Evolutionary conservation across 352 stramenopile species (phyloP).

Genomic region (Phytophthora capsici): DNA sequence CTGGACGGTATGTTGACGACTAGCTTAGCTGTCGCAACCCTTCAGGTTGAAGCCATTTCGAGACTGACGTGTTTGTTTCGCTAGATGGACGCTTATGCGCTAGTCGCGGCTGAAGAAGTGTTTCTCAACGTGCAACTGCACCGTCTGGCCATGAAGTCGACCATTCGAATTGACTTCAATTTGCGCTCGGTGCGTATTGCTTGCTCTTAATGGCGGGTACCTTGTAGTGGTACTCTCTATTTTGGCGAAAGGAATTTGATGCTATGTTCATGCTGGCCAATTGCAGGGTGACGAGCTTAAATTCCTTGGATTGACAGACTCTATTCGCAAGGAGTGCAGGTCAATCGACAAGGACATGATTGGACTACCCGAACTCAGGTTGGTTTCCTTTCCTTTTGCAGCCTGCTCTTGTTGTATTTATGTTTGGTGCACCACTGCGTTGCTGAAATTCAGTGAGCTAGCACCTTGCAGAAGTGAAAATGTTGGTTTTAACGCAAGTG

Average conservation of each 20-base stretch:
- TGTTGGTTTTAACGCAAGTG: slow-evolving; percentile 33
- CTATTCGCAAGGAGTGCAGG: slow-evolving; percentile 65
- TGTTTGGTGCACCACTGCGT: slow-evolving; percentile 20
- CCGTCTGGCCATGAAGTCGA: slow-evolving; percentile 51
- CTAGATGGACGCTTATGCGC: slow-evolving; percentile 71
- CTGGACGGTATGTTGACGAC: slow-evolving; percentile 61
- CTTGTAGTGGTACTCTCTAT: neutral
- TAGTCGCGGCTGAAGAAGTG: slow-evolving; percentile 74
- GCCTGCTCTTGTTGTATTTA: slow-evolving; percentile 21
- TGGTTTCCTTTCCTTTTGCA: slow-evolving; percentile 16
- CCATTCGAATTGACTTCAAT: slow-evolving; percentile 78
- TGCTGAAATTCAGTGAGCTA: slow-evolving; percentile 15
- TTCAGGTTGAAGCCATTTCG: slow-evolving; percentile 4
- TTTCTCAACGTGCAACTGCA: slow-evolving; percentile 68
- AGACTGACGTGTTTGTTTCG: slow-evolving; percentile 8
- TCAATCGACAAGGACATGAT: slow-evolving; percentile 69
- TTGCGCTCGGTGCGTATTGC: slow-evolving; percentile 52
- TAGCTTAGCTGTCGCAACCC: neutral
- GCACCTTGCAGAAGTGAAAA: slow-evolving; percentile 9
- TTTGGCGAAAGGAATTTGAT: slow-evolving; percentile 26
- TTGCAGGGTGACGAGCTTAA: slow-evolving; percentile 67
- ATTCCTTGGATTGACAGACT: slow-evolving; percentile 73
- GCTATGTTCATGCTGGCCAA: slow-evolving; percentile 11
- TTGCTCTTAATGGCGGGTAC: neutral
- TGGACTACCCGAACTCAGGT: slow-evolving; percentile 72